Conservation (phyloP, 75 land plant genomes). For the Selaginella tamariscina region DNA sequence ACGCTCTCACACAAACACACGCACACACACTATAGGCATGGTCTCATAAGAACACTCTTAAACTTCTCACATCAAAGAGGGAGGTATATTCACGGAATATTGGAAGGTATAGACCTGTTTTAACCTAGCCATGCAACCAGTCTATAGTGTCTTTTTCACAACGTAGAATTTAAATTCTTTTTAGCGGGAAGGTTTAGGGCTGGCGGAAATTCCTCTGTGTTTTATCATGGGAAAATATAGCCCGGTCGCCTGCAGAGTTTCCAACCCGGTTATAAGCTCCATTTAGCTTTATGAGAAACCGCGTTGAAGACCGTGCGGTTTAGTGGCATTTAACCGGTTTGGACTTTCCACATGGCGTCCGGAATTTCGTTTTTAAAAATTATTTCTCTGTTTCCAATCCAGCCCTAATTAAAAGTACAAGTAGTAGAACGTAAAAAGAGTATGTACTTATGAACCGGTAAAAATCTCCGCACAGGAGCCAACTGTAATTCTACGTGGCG, state of each 20-base stretch:
- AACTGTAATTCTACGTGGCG: conserved; percentile 1
- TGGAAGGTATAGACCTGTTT: background rate
- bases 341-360: background rate
- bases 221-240: background rate
- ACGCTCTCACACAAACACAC: background rate
- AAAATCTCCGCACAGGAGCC: background rate
- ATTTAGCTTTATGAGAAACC: background rate
- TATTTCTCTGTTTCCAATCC: background rate
- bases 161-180: too few species aligned
- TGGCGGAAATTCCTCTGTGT: background rate
- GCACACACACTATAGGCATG: background rate
- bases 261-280: background rate
- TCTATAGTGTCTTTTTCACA: background rate
- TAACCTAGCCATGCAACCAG: background rate
- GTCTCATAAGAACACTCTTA: background rate
- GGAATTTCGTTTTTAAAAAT: too few species aligned
- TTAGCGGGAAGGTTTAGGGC: background rate
- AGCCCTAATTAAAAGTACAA: background rate
- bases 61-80: background rate
- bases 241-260: background rate
- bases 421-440: background rate
- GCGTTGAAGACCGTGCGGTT: background rate
- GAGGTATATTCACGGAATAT: background rate
- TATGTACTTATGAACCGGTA: background rate
- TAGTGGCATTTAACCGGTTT: background rate